phyloP scores from a whole-genome alignment of 1,284 basidiomycete species.

The Rhodotorula sp. region DNA sequence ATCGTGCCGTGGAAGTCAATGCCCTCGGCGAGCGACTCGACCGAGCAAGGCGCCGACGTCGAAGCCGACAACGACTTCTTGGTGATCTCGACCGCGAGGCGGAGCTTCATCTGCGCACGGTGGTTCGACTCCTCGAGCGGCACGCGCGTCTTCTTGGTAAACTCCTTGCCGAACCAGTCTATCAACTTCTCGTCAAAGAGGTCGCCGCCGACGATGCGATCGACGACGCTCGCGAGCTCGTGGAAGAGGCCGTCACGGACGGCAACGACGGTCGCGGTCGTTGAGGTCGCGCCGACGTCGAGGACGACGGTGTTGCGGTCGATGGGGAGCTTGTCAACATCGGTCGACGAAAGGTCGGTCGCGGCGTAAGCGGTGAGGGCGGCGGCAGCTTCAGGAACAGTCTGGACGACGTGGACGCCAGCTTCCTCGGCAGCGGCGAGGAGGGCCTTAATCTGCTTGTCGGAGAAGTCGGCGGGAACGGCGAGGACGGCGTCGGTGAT shows the following conservation, averaged over 20 bases:
- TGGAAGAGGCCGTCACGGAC: constrained; percentile 59
- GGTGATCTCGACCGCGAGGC: constrained; percentile 89
- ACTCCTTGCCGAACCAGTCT: constrained; percentile 92
- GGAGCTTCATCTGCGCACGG: constrained; percentile 88
- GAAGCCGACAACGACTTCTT: constrained; percentile 90
- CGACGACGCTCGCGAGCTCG: constrained; percentile 54
- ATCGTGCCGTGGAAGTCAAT: constrained; percentile 88
- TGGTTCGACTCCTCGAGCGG: constrained; percentile 64
- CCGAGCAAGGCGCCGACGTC: constrained; percentile 79
- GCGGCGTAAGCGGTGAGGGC: constrained; percentile 53
- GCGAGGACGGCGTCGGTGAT: constrained; percentile 81
- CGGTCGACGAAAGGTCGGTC: constrained; percentile 45
- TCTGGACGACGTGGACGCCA: constrained; percentile 68
- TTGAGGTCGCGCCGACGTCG: constrained; percentile 60
- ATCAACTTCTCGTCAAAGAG: constrained; percentile 74
- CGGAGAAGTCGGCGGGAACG: constrained; percentile 58
- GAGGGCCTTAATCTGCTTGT: constrained; percentile 48
- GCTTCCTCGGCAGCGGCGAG: constrained; percentile 56
- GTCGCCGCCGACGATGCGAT: constrained; percentile 57
- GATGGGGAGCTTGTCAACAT: constrained; percentile 48
- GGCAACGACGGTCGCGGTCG: constrained; percentile 56
- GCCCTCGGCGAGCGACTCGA: constrained; percentile 94
- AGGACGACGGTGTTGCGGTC: constrained; percentile 60
- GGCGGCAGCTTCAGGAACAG: constrained; percentile 56
- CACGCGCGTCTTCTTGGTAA: constrained; percentile 92